phyloP scores from a whole-genome alignment of 495 filamentous ascomycete species.

The Podospora australis region DNA sequence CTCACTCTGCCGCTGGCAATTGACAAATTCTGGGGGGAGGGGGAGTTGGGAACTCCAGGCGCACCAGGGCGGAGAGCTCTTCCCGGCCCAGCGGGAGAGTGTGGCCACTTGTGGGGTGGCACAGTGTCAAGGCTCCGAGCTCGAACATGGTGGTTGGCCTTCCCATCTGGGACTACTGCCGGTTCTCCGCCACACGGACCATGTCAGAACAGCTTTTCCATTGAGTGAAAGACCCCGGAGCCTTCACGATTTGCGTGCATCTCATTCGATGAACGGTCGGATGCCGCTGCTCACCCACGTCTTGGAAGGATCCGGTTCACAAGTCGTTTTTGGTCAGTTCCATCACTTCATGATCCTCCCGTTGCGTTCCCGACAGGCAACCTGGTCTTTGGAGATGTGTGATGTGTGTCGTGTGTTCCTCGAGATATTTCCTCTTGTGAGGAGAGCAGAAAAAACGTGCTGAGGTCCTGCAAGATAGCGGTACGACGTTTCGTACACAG shows the following conservation, averaged over 20 bases:
- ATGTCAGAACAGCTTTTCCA: not conserved
- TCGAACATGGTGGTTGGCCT: constrained; percentile 4
- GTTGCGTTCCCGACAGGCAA: constrained; percentile 2
- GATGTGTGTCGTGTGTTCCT: no score
- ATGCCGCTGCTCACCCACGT: not conserved
- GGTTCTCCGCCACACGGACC: constrained; percentile 17
- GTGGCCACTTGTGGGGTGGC: constrained; percentile 1
- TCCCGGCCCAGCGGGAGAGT: constrained; percentile 21
- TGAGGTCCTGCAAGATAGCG: not conserved
- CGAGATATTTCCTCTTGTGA: not conserved
- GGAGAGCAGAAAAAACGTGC: no score
- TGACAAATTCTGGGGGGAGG: constrained; percentile 4
- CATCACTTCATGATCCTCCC: no score
- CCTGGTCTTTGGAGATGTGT: no score
- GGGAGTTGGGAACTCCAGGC: not conserved
- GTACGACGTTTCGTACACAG: no score
- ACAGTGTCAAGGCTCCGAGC: constrained; percentile 10
- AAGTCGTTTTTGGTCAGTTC: not conserved
- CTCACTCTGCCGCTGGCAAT: not conserved
- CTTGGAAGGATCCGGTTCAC: not conserved
- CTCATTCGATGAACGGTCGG: not conserved
- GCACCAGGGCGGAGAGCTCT: constrained; percentile 2
- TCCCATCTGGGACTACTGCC: constrained; percentile 17
- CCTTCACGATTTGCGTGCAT: not conserved
- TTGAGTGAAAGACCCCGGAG: not conserved